Evolutionary conservation across 2,329 filamentous ascomycete genomes (phyloP).

Genomic region (Penicillium sp.): DNA sequence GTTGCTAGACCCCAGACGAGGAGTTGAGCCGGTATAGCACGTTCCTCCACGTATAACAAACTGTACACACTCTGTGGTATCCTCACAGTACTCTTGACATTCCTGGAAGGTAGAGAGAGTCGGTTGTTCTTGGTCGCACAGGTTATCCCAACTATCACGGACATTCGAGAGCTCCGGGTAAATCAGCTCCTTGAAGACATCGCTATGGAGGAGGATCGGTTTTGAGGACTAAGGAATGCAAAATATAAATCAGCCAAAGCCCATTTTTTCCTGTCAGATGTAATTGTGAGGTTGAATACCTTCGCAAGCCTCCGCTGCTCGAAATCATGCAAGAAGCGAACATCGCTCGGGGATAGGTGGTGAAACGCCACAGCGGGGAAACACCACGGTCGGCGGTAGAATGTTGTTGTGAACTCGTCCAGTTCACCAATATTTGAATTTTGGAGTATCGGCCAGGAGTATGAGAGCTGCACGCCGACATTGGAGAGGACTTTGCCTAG

Average conservation of each 20-base stretch:
- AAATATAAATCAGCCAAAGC: background rate
- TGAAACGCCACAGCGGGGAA: conserved; percentile 57
- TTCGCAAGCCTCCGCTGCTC: conserved; percentile 47
- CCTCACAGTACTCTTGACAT: conserved; percentile 36
- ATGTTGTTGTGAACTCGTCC: conserved; percentile 46
- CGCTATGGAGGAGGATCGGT: conserved; percentile 39
- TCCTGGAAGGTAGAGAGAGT: conserved; percentile 34
- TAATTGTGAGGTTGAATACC: background rate
- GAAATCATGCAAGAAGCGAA: conserved; percentile 51
- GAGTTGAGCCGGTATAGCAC: conserved; percentile 38
- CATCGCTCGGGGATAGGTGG: conserved; percentile 51
- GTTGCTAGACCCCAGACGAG: conserved; percentile 35
- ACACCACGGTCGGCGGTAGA: conserved; percentile 54
- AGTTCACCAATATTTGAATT: conserved; percentile 51
- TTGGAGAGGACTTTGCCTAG: conserved; percentile 54
- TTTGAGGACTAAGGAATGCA: conserved; percentile 9
- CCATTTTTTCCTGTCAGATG: background rate
- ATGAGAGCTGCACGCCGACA: conserved; percentile 51
- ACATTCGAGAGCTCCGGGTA: conserved; percentile 36
- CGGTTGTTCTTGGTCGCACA: conserved; percentile 38
- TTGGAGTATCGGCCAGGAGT: conserved; percentile 55
- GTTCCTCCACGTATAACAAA: conserved; percentile 35
- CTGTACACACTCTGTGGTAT: conserved; percentile 35
- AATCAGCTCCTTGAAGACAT: conserved; percentile 45
- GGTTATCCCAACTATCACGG: conserved; percentile 42